These are phyloP conservation scores for Geotrichum citri-aurantii DNA, from an alignment of 1,139 yeast species.

Conservation along the genomic window DNA sequence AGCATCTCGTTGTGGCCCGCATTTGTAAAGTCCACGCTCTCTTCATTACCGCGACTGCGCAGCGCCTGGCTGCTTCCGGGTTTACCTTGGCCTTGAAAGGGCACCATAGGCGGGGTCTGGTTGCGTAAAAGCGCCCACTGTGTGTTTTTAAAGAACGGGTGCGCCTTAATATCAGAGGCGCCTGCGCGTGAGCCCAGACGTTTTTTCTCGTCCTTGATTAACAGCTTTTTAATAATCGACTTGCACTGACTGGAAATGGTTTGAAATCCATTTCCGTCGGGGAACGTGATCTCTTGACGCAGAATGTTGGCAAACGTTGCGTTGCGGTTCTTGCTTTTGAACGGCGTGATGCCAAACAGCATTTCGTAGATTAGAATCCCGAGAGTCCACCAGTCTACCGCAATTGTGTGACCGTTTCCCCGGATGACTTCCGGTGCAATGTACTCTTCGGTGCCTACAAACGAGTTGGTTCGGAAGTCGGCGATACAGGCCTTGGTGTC, in stretches of 20 bases:
- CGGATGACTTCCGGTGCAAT: conserved; percentile 97
- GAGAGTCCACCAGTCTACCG: conserved; percentile 99
- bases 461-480: conserved; percentile 92
- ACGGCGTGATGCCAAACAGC: conserved; percentile 94
- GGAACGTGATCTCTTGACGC: conserved; percentile 75
- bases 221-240: conserved; percentile 67
- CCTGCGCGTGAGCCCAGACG: conserved; percentile 89
- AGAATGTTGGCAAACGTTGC: conserved; percentile 83
- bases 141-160: conserved; percentile 80
- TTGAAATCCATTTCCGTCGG: conserved; percentile 41
- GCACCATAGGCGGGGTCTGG: conserved; percentile 92
- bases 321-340: conserved; percentile 83
- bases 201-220: conserved; percentile 82
- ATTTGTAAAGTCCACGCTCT: conserved; percentile 16
- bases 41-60: conserved; percentile 27
- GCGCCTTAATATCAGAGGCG: conserved; percentile 88
- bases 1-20: background rate
- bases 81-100: conserved; percentile 31
- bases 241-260: conserved; percentile 70
- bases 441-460: conserved; percentile 97
- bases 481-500: conserved; percentile 95
- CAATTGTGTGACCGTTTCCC: conserved; percentile 95
- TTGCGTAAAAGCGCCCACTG: conserved; percentile 95
- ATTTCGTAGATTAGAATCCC: conserved; percentile 89
- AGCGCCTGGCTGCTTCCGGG: background rate